Percentiles rank a stretch among this genome's conserved stretches.
Evolutionary conservation across 2,329 filamentous ascomycete genomes (phyloP).

Genomic region (Diaporthe nobilis): DNA sequence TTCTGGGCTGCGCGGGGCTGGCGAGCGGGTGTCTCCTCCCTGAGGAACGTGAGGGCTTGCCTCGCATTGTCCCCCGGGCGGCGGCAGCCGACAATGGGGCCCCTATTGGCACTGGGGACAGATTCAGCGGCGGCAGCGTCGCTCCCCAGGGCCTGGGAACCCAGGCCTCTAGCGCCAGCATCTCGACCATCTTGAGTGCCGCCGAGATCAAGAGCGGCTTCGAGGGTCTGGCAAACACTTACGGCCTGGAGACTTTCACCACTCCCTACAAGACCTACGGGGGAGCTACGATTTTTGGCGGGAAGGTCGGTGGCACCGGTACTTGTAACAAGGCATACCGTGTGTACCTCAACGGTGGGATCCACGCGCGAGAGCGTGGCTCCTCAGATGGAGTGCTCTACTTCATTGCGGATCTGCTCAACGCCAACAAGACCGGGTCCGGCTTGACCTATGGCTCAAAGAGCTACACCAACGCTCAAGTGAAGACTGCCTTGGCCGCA

Average conservation of each 20-base stretch:
- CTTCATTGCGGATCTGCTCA: slow-evolving; percentile 70
- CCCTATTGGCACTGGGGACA: slow-evolving; percentile 59
- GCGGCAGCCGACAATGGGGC: slow-evolving; percentile 46
- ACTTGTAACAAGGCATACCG: slow-evolving; percentile 53
- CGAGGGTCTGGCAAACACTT: slow-evolving; percentile 57
- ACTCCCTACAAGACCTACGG: slow-evolving; percentile 61
- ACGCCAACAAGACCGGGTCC: slow-evolving; percentile 62
- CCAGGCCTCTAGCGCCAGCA: slow-evolving; percentile 52
- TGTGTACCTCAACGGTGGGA: slow-evolving; percentile 66
- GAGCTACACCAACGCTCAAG: slow-evolving; percentile 65
- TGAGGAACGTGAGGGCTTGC: slow-evolving; percentile 49
- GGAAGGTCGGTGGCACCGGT: slow-evolving; percentile 55
- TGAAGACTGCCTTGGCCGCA: slow-evolving; percentile 63
- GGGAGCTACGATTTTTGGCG: slow-evolving; percentile 55
- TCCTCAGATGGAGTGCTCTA: slow-evolving; percentile 70
- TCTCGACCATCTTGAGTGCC: slow-evolving; percentile 61
- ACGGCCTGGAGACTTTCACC: slow-evolving; percentile 56
- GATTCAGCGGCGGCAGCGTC: slow-evolving; percentile 56
- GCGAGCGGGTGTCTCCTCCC: slow-evolving; percentile 54
- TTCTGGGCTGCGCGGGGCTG: slow-evolving; percentile 28
- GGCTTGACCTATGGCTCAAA: slow-evolving; percentile 67
- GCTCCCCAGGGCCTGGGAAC: slow-evolving; percentile 55
- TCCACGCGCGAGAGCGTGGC: slow-evolving; percentile 72
- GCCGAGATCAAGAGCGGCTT: slow-evolving; percentile 61
- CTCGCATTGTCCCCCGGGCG: slow-evolving; percentile 31